Percentiles rank a stretch among this genome's conserved stretches.
Conservation (phyloP, 352 stramenopile genomes). For the Globisporangium paroecandrum region DNA sequence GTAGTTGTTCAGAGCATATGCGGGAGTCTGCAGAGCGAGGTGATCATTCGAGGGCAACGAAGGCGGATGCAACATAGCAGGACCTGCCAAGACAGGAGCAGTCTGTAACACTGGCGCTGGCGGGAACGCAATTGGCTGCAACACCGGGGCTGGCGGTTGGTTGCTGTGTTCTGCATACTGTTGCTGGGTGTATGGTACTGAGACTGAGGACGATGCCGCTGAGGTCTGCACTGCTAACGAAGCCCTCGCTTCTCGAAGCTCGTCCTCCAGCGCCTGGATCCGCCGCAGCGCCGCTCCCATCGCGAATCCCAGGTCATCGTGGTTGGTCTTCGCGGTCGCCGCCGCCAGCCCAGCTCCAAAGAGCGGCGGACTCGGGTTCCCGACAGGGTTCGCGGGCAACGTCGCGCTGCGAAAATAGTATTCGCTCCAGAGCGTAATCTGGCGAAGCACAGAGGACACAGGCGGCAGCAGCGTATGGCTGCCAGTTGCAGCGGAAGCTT, state of each 20-base stretch:
- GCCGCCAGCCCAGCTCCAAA: constrained; percentile 19
- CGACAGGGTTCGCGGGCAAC: constrained; percentile 32
- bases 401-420: constrained; percentile 73
- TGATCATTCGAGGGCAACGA: not conserved
- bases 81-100: not conserved
- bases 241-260: constrained; percentile 28
- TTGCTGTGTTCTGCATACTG: not conserved
- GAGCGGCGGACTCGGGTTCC: constrained; percentile 45
- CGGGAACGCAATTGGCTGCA: not conserved
- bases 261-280: constrained; percentile 55
- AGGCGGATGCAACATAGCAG: not conserved
- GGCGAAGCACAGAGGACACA: constrained; percentile 47
- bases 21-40: not conserved
- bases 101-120: not conserved
- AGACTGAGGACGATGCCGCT: not conserved
- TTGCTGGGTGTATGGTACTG: not conserved
- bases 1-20: not conserved
- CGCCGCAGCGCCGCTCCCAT: constrained; percentile 50
- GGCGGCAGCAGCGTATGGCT: constrained; percentile 57
- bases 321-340: constrained; percentile 18
- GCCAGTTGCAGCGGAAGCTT: not conserved
- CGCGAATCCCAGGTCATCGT: constrained; percentile 56
- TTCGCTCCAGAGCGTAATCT: constrained; percentile 77
- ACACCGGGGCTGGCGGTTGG: not conserved
- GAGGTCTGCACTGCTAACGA: not conserved